Conservation (phyloP, 2,329 filamentous ascomycete species). For the Ophiocordyceps sinensis region DNA sequence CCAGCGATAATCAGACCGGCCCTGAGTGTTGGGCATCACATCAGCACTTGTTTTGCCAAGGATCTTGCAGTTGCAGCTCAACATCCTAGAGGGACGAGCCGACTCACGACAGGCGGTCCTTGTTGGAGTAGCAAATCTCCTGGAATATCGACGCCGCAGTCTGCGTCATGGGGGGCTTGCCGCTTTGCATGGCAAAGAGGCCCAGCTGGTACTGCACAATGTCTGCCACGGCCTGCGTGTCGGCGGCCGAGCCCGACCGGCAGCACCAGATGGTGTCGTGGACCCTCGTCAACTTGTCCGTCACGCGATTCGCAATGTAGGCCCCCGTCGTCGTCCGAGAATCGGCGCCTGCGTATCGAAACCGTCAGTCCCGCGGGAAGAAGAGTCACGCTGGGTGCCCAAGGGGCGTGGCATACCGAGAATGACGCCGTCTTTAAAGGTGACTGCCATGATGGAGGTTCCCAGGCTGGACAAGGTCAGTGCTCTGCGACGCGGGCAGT, state of each 20-base stretch:
- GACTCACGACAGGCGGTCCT: constrained; percentile 73
- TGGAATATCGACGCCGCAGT: constrained; percentile 94
- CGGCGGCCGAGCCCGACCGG: constrained; percentile 89
- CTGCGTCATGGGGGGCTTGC: constrained; percentile 83
- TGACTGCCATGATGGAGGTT: constrained; percentile 99
- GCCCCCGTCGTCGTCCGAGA: constrained; percentile 94
- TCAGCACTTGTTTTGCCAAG: neutral
- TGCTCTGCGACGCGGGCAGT: neutral
- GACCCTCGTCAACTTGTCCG: constrained; percentile 96
- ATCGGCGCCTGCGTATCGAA: constrained; percentile 53
- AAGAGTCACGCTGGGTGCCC: too few relatives aligned
- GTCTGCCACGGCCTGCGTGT: constrained; percentile 95
- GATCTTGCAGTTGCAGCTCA: neutral
- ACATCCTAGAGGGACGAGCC: neutral
- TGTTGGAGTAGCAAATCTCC: constrained; percentile 96
- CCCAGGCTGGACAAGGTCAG: constrained; percentile 51
- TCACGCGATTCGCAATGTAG: constrained; percentile 98
- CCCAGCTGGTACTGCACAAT: constrained; percentile 95
- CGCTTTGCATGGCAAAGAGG: constrained; percentile 81
- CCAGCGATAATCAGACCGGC: constrained; percentile 98
- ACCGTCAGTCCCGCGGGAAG: too few relatives aligned
- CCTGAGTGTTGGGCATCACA: constrained; percentile 28
- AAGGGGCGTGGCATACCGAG: constrained; percentile 39
- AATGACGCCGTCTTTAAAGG: constrained; percentile 97
- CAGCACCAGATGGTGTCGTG: constrained; percentile 99